phyloP scores from a whole-genome alignment of 306 rosid species.

The Castanospermum australe region DNA sequence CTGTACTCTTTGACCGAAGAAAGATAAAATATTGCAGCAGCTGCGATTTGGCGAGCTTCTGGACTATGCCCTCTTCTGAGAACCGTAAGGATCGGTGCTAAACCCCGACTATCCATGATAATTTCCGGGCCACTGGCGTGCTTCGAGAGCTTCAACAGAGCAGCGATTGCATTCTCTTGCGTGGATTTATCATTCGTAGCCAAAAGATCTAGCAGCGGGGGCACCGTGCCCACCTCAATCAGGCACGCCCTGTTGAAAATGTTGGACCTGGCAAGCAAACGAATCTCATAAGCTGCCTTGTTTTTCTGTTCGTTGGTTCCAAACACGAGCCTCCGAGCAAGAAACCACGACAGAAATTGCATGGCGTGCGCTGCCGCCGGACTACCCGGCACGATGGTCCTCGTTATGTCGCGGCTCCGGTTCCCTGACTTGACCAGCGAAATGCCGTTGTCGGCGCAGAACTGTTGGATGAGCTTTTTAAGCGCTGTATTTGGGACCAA shows the following conservation, averaged over 20 bases:
- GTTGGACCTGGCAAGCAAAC: constrained; percentile 57
- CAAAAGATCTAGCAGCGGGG: constrained; percentile 45
- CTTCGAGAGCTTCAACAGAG: constrained; percentile 69
- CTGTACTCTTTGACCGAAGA: constrained; percentile 49
- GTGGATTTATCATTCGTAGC: background rate
- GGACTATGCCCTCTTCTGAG: constrained; percentile 46
- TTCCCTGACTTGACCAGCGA: constrained; percentile 3
- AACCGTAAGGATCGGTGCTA: constrained; percentile 41
- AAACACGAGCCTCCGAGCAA: constrained; percentile 44
- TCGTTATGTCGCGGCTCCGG: background rate
- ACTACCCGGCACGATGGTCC: constrained; percentile 32
- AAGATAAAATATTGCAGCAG: constrained; percentile 60
- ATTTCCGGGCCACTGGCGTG: constrained; percentile 40
- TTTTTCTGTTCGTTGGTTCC: constrained; percentile 51
- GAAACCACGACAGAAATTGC: constrained; percentile 49
- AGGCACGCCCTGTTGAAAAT: constrained; percentile 60
- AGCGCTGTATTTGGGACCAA: constrained; percentile 55
- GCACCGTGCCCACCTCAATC: constrained; percentile 50
- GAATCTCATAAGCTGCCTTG: constrained; percentile 70
- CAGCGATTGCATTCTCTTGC: constrained; percentile 58
- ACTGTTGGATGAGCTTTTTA: constrained; percentile 40
- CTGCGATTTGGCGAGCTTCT: constrained; percentile 63
- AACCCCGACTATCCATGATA: constrained; percentile 55
- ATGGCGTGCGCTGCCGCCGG: constrained; percentile 39
- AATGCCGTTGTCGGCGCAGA: constrained; percentile 44